Evolutionary conservation across 495 filamentous ascomycete genomes (phyloP).

Genomic region (Aspergillus affinis): DNA sequence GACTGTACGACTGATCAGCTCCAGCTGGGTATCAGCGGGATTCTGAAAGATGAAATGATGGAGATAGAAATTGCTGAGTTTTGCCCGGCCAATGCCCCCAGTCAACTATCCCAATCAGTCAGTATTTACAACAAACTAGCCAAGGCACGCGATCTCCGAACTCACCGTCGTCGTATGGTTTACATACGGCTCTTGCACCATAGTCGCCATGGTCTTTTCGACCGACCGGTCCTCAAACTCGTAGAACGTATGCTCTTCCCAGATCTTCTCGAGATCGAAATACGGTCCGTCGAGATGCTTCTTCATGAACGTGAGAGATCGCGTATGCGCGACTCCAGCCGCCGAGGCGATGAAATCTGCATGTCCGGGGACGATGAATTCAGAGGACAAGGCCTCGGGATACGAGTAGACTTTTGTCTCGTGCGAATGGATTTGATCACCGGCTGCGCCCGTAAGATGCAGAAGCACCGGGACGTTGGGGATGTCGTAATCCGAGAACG

Average conservation of each 20-base stretch:
- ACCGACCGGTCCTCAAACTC: constrained; percentile 42
- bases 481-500: constrained; percentile 21
- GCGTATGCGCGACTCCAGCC: constrained; percentile 36
- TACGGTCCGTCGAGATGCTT: constrained; percentile 37
- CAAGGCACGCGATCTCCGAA: constrained; percentile 17
- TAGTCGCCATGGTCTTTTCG: constrained; percentile 52
- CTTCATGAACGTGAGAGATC: constrained; percentile 34
- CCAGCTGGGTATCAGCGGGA: constrained; percentile 60
- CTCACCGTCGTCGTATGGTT: constrained; percentile 56
- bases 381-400: constrained; percentile 19
- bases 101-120: constrained; percentile 46
- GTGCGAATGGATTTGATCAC: not conserved
- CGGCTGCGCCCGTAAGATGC: constrained; percentile 10
- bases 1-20: constrained; percentile 69
- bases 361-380: constrained; percentile 37
- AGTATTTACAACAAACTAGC: no score
- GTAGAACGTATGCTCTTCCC: constrained; percentile 55
- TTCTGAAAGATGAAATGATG: constrained; percentile 74
- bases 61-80: constrained; percentile 66
- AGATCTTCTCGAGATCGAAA: constrained; percentile 59
- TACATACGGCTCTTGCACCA: constrained; percentile 59
- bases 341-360: constrained; percentile 29
- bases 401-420: constrained; percentile 22
- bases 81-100: constrained; percentile 66
- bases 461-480: constrained; percentile 11